These are phyloP conservation scores for Alternaria burnsii DNA, from an alignment of 2,329 filamentous ascomycete genomes.

Conservation along the genomic window DNA sequence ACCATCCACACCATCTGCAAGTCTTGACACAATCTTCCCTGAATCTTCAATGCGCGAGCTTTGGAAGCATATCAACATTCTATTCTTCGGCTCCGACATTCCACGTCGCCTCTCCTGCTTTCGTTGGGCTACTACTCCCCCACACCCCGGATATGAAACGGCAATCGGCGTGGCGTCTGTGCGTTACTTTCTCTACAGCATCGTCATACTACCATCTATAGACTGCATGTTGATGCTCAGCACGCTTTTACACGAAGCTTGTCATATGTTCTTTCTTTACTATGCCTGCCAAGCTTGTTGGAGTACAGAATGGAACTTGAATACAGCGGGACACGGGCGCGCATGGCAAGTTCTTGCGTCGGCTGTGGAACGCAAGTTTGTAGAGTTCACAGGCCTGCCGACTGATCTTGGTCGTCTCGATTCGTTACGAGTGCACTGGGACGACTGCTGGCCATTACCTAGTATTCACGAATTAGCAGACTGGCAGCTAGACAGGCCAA, in stretches of 20 bases:
- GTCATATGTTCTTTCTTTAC: background rate
- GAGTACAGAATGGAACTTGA: background rate
- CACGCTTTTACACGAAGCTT: background rate
- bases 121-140: background rate
- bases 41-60: background rate
- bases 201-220: background rate
- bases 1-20: background rate
- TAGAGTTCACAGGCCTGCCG: background rate
- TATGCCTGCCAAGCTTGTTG: background rate
- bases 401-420: background rate
- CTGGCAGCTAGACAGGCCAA: background rate
- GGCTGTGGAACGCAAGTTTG: background rate
- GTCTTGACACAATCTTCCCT: background rate
- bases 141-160: background rate
- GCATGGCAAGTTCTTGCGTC: background rate
- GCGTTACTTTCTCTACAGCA: background rate
- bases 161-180: background rate
- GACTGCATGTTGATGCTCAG: background rate
- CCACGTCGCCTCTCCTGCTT: background rate
- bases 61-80: conserved; percentile 2
- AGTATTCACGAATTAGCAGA: background rate
- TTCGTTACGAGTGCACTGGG: background rate
- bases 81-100: conserved; percentile 1
- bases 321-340: background rate
- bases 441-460: background rate